Evolutionary conservation across 352 stramenopile genomes (phyloP), one percentile per base, ranked within the genome.

Genomic region (Phytophthora lateralis): DNA sequence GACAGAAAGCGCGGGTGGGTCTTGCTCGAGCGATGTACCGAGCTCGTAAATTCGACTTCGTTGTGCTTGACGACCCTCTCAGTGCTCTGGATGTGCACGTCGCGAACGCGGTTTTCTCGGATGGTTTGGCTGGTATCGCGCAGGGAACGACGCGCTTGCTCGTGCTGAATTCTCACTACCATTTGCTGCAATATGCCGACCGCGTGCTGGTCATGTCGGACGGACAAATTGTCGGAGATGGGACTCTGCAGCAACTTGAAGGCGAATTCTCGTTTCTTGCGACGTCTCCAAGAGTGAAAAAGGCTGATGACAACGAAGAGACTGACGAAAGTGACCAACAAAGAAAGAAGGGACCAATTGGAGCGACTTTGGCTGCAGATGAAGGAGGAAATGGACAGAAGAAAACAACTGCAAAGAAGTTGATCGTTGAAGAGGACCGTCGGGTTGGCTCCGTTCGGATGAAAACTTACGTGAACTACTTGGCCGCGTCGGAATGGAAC

Each of bases 131-230:
- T 12, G 65, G 58, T 1, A 62, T 98, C 8, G 72, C 75, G 8
- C 32, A 85, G n/a, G 35, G 18, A 32, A 85, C 82, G 52, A 97
- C 88, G 10, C 81, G 97, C 0, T 56, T 99, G 14, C 70, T 98
- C 10, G 96, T 98, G 5, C 93, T 97, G 1, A 98, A 98, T 69
- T 85, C 88, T 15, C 71, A 98, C 41, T 95, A 98, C 58, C 91
- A 97, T 71, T 76, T 98, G 54, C 85, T 87, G 17, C 61, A 80
- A 37, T 88, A 80, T 29, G 75, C 76, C 7, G 78, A 90, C 47
- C 48, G 60, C 4, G 73, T 96, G 15, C 12, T 94, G 3, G 78
- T 94, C 5, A 66, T 98, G 44, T 59, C 80, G 7, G 59, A 95
- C 38, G 93, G 93, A 8, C 35, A 55, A 10, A 85, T 98, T 37